A percentile compares a stretch with the other conserved stretches of the same genome.
phyloP scores from a whole-genome alignment of 805 yeast genomes.

The Blastobotrys chiropterorum region DNA sequence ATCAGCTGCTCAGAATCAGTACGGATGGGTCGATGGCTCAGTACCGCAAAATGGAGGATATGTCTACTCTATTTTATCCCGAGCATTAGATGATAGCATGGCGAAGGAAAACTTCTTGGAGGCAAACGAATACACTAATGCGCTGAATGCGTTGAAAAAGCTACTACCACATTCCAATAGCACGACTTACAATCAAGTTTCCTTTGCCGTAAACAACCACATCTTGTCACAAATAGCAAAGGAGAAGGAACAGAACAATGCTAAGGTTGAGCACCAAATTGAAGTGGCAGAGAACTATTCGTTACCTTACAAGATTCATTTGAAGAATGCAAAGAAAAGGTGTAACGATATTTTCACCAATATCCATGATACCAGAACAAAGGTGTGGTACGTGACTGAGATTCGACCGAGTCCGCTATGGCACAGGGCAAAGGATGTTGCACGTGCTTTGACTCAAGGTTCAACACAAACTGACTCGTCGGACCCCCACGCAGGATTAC shows the following conservation, averaged over 20 bases:
- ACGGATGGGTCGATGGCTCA: conserved; percentile 1
- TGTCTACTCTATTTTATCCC: conserved; percentile 11
- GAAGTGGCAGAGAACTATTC: conserved; percentile 8
- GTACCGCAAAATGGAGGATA: conserved; percentile 4
- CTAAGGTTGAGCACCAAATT: conserved; percentile 8
- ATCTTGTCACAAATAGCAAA: conserved; percentile 10
- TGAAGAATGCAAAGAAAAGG: conserved; percentile 6
- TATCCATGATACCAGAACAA: conserved; percentile 18
- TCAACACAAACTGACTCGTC: background rate
- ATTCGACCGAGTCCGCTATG: conserved; percentile 19
- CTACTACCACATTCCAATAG: conserved; percentile 13
- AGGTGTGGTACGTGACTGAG: conserved; percentile 24
- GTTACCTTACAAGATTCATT: conserved; percentile 13
- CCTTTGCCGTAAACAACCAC: conserved; percentile 12
- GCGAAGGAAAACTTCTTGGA: conserved; percentile 16
- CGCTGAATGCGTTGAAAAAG: conserved; percentile 13
- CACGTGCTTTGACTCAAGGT: conserved; percentile 15
- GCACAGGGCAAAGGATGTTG: conserved; percentile 24
- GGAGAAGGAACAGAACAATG: conserved; percentile 10
- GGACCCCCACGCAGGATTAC: background rate
- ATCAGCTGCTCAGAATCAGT: background rate
- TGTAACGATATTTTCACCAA: conserved; percentile 9
- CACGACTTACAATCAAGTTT: conserved; percentile 9
- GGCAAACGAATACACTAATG: conserved; percentile 17
- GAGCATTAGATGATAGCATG: conserved; percentile 10